Conservation (phyloP, 2,329 filamentous ascomycete genomes). For the Cercospora beticola region DNA sequence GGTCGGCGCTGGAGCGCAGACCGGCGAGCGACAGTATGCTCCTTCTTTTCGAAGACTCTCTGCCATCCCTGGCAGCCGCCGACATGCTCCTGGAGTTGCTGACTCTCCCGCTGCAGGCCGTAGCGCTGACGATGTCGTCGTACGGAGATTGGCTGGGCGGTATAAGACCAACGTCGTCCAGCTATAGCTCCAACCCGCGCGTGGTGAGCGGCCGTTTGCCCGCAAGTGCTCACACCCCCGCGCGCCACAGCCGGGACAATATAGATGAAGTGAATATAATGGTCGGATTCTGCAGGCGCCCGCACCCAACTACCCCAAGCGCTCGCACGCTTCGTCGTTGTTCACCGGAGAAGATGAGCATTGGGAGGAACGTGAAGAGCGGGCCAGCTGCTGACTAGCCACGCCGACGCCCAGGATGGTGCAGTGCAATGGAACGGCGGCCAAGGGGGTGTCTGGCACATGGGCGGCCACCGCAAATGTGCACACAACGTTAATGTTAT, state of each 20-base stretch:
- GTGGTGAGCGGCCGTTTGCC: neutral
- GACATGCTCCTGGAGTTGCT: slow-evolving; percentile 17
- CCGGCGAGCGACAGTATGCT: slow-evolving; percentile 37
- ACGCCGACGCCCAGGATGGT: neutral
- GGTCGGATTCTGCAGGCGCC: slow-evolving; percentile 3
- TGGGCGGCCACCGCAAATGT: neutral
- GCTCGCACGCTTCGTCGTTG: slow-evolving; percentile 2
- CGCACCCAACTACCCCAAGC: slow-evolving; percentile 1
- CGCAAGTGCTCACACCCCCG: neutral
- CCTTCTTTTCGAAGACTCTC: slow-evolving; percentile 35
- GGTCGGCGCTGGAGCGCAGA: slow-evolving; percentile 29
- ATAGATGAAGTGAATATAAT: neutral
- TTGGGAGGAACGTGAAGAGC: neutral
- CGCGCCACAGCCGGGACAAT: neutral
- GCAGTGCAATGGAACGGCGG: neutral
- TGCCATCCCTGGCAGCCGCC: slow-evolving; percentile 27
- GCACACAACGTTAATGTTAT: neutral
- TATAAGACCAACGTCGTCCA: slow-evolving; percentile 3
- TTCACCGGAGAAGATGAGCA: neutral
- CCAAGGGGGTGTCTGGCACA: neutral
- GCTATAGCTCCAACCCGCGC: slow-evolving; percentile 7
- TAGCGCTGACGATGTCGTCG: neutral
- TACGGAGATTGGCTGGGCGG: slow-evolving; percentile 5
- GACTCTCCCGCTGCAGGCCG: neutral
- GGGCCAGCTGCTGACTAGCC: neutral